These are phyloP conservation scores for Lepiota venenata DNA, from an alignment of 768 basidiomycete species.

Conservation along the genomic window DNA sequence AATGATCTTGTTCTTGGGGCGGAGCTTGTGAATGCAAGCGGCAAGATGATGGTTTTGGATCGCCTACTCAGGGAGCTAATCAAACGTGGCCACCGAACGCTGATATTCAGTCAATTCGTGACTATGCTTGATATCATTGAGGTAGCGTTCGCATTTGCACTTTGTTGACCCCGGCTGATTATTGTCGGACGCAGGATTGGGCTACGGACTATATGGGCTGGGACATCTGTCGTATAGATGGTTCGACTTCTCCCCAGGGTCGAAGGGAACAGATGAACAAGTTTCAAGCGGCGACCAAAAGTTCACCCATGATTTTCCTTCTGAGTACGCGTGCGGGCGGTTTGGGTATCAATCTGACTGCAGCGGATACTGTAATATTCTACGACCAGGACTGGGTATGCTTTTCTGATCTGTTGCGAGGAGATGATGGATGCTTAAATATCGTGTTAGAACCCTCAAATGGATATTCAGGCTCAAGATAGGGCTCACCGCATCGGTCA, in stretches of 20 bases:
- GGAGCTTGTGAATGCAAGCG: constrained; percentile 80
- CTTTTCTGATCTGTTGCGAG: not conserved
- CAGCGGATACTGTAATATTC: constrained; percentile 90
- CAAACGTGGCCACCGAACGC: constrained; percentile 73
- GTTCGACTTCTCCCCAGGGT: constrained; percentile 73
- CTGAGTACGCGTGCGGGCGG: constrained; percentile 81
- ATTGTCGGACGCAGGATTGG: constrained; percentile 66
- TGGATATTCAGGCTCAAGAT: constrained; percentile 95
- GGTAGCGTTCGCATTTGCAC: constrained; percentile 35
- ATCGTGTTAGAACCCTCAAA: constrained; percentile 76
- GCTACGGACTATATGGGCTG: constrained; percentile 80
- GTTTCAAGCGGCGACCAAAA: constrained; percentile 69
- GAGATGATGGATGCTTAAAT: not conserved
- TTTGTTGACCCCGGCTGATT: not conserved
- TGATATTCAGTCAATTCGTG: constrained; percentile 92
- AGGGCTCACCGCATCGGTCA: constrained; percentile 96
- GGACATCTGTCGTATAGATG: constrained; percentile 90
- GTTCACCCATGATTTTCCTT: constrained; percentile 73
- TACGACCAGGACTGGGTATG: constrained; percentile 90
- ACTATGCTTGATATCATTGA: constrained; percentile 96
- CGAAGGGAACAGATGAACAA: constrained; percentile 81
- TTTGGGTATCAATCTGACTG: constrained; percentile 75
- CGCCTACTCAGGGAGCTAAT: constrained; percentile 84
- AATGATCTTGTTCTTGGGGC: constrained; percentile 66
- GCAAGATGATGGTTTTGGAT: constrained; percentile 97